These are phyloP conservation scores for Aspergillus ibericus DNA, from an alignment of 2,329 filamentous ascomycete species.

Conservation along the genomic window DNA sequence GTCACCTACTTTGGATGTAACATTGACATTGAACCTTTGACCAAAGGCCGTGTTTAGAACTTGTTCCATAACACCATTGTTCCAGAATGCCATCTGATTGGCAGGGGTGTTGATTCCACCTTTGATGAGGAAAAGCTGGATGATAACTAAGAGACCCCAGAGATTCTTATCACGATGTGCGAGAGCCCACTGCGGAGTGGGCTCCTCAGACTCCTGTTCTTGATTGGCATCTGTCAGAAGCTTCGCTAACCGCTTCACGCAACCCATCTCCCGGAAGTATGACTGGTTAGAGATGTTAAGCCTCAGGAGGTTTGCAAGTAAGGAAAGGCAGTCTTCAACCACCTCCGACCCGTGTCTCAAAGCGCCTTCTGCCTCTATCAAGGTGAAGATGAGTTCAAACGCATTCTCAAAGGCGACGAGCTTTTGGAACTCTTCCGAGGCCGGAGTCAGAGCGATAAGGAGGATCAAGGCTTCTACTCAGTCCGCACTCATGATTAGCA, in stretches of 20 bases:
- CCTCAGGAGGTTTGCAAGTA: slow-evolving; percentile 83
- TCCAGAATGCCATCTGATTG: slow-evolving; percentile 85
- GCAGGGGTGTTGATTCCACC: slow-evolving; percentile 77
- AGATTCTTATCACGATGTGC: slow-evolving; percentile 83
- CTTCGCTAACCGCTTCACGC: slow-evolving; percentile 68
- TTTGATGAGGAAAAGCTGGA: slow-evolving; percentile 78
- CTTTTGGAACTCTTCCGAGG: slow-evolving; percentile 87
- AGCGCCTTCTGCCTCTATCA: slow-evolving; percentile 80
- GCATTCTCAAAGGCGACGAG: slow-evolving; percentile 93
- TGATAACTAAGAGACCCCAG: slow-evolving; percentile 82
- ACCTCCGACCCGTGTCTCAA: slow-evolving; percentile 79
- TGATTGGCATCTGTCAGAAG: slow-evolving; percentile 64
- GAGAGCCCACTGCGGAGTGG: slow-evolving; percentile 72
- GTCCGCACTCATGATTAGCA: slow-evolving; percentile 17
- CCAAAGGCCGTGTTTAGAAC: slow-evolving; percentile 82
- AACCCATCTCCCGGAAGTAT: slow-evolving; percentile 87
- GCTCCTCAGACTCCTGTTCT: slow-evolving; percentile 55
- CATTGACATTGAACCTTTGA: slow-evolving; percentile 67
- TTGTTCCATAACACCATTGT: slow-evolving; percentile 74
- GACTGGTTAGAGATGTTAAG: slow-evolving; percentile 91
- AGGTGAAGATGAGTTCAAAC: slow-evolving; percentile 79
- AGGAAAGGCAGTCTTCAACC: slow-evolving; percentile 88
- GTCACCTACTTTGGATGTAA: slow-evolving; percentile 70
- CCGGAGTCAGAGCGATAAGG: slow-evolving; percentile 82
- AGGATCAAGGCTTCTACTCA: slow-evolving; percentile 72